phyloP scores from a whole-genome alignment of 202 grass and related monocot genomes.

The Elaeis oleifera region DNA sequence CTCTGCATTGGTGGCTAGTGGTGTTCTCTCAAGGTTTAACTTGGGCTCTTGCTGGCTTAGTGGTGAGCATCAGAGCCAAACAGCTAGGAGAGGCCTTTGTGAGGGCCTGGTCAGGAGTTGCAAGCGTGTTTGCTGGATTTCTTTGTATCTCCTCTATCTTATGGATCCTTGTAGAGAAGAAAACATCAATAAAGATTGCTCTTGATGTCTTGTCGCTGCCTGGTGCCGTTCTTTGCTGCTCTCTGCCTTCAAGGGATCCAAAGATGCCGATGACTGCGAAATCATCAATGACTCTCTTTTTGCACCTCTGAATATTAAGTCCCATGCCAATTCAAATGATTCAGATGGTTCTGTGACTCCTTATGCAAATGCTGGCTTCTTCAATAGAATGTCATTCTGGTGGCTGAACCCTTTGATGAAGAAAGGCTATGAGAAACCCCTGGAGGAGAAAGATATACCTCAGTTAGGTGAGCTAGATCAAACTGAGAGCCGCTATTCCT shows the following conservation, averaged over 20 bases:
- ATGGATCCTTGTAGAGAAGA: conserved; percentile 36
- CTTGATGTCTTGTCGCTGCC: conserved; percentile 58
- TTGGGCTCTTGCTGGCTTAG: conserved; percentile 5
- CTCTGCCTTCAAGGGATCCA: conserved; percentile 23
- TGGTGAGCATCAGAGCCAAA: conserved; percentile 25
- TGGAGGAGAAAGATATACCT: conserved; percentile 89
- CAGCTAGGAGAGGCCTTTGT: conserved; percentile 24
- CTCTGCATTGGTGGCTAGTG: not conserved
- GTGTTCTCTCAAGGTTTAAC: not conserved
- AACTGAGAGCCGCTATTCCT: conserved; percentile 37
- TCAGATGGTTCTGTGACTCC: conserved; percentile 27
- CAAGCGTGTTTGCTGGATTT: conserved; percentile 33
- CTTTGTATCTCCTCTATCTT: conserved; percentile 45
- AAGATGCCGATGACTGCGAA: conserved; percentile 26
- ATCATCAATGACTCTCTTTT: conserved; percentile 31
- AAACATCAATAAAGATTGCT: conserved; percentile 25
- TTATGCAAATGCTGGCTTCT: conserved; percentile 55
- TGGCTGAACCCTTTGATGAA: conserved; percentile 91
- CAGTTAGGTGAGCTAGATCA: conserved; percentile 39
- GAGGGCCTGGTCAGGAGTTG: conserved; percentile 28
- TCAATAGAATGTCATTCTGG: conserved; percentile 72
- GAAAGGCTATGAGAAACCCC: conserved; percentile 58
- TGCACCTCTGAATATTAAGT: conserved; percentile 37
- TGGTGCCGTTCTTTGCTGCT: conserved; percentile 37
- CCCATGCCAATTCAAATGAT: conserved; percentile 17